phyloP scores from a whole-genome alignment of 1,139 yeast genomes.

The Yamadazyma aaseri region DNA sequence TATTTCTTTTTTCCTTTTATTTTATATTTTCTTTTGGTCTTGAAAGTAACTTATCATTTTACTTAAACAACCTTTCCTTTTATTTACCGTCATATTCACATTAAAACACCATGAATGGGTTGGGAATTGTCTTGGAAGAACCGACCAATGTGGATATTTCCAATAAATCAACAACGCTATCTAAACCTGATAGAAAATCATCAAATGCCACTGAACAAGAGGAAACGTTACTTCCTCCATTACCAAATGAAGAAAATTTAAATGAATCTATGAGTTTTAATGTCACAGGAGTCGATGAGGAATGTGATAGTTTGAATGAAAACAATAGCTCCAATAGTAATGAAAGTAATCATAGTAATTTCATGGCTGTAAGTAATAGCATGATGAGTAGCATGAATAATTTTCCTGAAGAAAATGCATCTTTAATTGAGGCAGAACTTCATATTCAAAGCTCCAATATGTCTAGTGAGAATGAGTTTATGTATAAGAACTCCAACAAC shows the following conservation, averaged over 20 bases:
- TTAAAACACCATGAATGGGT: conserved; percentile 23
- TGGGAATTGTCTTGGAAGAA: conserved; percentile 35
- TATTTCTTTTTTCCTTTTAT: too few species aligned
- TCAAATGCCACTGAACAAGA: conserved; percentile 2
- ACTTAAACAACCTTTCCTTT: too few species aligned
- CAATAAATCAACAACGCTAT: background rate
- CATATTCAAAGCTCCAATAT: background rate
- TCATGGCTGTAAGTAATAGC: background rate
- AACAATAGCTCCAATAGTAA: conserved; percentile 1
- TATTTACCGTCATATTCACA: too few species aligned
- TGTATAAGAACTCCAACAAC: conserved; percentile 16
- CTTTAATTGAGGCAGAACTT: background rate
- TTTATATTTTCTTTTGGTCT: too few species aligned
- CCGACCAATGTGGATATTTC: conserved; percentile 1
- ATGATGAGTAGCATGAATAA: background rate
- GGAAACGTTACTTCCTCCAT: conserved; percentile 39
- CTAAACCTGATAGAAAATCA: background rate
- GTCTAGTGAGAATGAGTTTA: conserved; percentile 10
- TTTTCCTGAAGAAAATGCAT: conserved; percentile 1
- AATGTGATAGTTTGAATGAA: conserved; percentile 3
- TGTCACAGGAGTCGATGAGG: conserved; percentile 3
- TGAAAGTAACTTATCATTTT: too few species aligned
- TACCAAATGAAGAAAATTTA: conserved; percentile 23
- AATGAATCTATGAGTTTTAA: conserved; percentile 5
- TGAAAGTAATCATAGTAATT: background rate